phyloP scores from a whole-genome alignment of 2,329 filamentous ascomycete genomes.

The Colletotrichum sp. region DNA sequence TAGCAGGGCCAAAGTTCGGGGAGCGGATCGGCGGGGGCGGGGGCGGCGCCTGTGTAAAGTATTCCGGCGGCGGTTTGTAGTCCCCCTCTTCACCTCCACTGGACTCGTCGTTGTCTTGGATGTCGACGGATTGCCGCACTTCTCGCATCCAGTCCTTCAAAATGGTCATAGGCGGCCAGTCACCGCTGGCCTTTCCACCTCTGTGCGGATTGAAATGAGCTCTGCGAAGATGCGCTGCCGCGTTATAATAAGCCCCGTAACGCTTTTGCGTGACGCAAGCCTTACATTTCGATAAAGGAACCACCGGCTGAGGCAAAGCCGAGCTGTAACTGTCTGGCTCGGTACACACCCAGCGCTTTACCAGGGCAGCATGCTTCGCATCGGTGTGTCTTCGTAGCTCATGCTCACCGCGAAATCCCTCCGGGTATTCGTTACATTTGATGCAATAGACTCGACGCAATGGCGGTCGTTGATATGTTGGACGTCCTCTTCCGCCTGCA shows the following conservation, averaged over 20 bases:
- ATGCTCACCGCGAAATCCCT: constrained; percentile 90
- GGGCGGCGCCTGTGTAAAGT: constrained; percentile 8
- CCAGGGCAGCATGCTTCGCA: constrained; percentile 60
- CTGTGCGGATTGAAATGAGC: constrained; percentile 63
- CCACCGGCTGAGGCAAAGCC: constrained; percentile 50
- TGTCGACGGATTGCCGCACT: constrained; percentile 54
- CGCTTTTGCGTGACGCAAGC: constrained; percentile 61
- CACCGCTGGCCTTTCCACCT: constrained; percentile 61
- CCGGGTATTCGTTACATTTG: constrained; percentile 80
- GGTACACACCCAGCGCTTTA: constrained; percentile 62
- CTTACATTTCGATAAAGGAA: constrained; percentile 61
- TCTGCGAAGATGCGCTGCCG: constrained; percentile 61
- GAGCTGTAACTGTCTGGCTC: constrained; percentile 48
- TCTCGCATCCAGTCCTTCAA: constrained; percentile 67
- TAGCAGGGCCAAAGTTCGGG: background rate
- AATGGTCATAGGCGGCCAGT: constrained; percentile 63
- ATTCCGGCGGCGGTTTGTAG: constrained; percentile 15
- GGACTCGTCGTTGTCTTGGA: constrained; percentile 50
- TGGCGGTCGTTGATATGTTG: constrained; percentile 58
- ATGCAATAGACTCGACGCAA: constrained; percentile 78
- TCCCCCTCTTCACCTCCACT: constrained; percentile 55
- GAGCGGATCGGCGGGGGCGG: constrained; percentile 10
- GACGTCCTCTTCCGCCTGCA: constrained; percentile 40
- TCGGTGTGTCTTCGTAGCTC: constrained; percentile 75
- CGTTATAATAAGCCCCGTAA: constrained; percentile 65